phyloP scores from a whole-genome alignment of 176 grass and related monocot genomes.

The Zizania latifolia region DNA sequence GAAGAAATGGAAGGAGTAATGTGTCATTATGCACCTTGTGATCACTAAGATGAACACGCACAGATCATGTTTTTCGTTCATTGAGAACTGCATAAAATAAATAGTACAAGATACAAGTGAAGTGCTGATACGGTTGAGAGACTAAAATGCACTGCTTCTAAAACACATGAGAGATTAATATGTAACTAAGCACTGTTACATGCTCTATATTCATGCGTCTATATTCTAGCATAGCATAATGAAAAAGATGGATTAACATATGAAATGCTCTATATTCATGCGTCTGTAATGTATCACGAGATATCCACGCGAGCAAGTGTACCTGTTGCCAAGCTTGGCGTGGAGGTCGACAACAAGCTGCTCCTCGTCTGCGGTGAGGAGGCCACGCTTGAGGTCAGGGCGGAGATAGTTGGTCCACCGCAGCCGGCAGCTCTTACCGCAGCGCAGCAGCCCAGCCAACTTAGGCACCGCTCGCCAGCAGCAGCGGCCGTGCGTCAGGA shows the following conservation, averaged over 20 bases:
- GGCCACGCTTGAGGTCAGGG: slow-evolving; percentile 73
- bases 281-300: background rate
- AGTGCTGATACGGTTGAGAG: background rate
- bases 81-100: background rate
- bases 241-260: background rate
- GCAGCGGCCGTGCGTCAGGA: slow-evolving; percentile 55
- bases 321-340: slow-evolving; percentile 68
- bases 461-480: slow-evolving; percentile 74
- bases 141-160: background rate
- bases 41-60: background rate
- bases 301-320: background rate
- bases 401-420: slow-evolving; percentile 82
- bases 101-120: background rate
- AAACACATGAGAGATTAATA: background rate
- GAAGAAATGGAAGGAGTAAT: background rate
- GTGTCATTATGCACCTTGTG: background rate
- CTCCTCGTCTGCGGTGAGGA: slow-evolving; percentile 60
- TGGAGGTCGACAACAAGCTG: slow-evolving; percentile 70
- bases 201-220: too few relatives aligned
- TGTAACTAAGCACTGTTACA: background rate
- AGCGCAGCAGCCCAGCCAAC: slow-evolving; percentile 61
- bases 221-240: background rate
- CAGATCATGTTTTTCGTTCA: background rate
- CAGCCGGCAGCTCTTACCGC: slow-evolving; percentile 78
- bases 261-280: background rate